Percentiles rank a stretch among this genome's conserved stretches.
These are phyloP conservation scores for Lentinula novae-zelandiae DNA, from an alignment of 1,284 basidiomycete species.

Conservation along the genomic window DNA sequence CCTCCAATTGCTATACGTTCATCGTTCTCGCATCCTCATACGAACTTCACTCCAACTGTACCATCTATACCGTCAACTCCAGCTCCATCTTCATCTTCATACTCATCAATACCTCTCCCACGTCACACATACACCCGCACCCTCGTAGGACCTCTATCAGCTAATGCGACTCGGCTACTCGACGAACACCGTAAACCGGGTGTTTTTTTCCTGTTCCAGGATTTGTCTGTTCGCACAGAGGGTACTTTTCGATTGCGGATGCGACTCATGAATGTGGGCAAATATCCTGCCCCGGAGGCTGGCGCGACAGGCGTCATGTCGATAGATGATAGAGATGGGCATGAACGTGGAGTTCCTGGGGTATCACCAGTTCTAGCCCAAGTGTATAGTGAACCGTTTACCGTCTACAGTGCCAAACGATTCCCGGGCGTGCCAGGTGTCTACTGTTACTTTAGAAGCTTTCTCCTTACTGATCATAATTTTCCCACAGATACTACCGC, in stretches of 20 bases:
- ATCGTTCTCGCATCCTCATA: neutral
- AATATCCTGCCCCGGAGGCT: conserved; percentile 68
- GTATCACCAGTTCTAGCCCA: conserved; percentile 77
- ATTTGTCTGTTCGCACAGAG: conserved; percentile 85
- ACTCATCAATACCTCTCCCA: conserved; percentile 29
- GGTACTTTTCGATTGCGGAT: conserved; percentile 76
- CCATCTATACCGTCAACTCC: conserved; percentile 4
- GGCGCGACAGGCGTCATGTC: conserved; percentile 64
- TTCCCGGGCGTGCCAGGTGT: conserved; percentile 90
- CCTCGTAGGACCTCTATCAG: conserved; percentile 81
- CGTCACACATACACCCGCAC: conserved; percentile 79
- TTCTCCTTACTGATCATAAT: conserved; percentile 2
- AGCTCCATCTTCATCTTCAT: neutral
- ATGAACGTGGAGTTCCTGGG: neutral
- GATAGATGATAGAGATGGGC: conserved; percentile 21
- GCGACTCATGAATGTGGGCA: conserved; percentile 83
- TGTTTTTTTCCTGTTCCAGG: conserved; percentile 86
- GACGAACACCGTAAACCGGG: conserved; percentile 82
- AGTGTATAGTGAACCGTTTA: conserved; percentile 82
- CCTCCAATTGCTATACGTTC: neutral
- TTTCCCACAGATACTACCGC: conserved; percentile 73
- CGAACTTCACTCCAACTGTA: neutral
- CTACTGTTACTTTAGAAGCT: conserved; percentile 15
- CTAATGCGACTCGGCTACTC: conserved; percentile 77
- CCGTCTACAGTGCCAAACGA: conserved; percentile 89